Percentiles rank a stretch among this genome's conserved stretches.
These are phyloP conservation scores for Pseudogymnoascus sp. DNA, from an alignment of 2,329 filamentous ascomycete genomes.

Conservation along the genomic window DNA sequence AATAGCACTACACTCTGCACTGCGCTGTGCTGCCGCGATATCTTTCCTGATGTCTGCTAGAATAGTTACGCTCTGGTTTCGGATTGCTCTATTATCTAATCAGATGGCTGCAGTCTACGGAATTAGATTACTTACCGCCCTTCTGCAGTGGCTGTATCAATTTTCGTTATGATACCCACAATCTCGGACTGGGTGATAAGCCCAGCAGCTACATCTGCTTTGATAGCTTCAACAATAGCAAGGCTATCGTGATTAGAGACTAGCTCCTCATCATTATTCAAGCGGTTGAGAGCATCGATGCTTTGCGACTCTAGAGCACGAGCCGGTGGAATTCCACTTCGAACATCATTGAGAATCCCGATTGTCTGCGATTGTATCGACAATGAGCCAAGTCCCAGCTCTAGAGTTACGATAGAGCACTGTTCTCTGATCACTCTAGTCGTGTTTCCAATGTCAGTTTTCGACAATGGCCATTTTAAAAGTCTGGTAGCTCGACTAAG, in stretches of 20 bases:
- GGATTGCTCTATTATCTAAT: not conserved
- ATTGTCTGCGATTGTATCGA: not conserved
- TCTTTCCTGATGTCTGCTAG: not conserved
- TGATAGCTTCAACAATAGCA: not conserved
- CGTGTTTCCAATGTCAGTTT: not conserved
- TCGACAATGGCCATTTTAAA: not conserved
- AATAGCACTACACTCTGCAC: not conserved
- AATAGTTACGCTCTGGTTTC: not conserved
- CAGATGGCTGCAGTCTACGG: conserved; percentile 9
- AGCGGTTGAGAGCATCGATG: not conserved
- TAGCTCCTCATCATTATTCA: not conserved
- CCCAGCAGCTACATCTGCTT: not conserved
- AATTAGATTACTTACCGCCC: conserved; percentile 18
- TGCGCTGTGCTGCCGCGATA: conserved; percentile 6
- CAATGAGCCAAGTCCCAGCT: not conserved
- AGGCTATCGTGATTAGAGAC: not conserved
- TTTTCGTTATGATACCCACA: not conserved
- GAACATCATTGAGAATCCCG: not conserved
- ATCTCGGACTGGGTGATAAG: not conserved
- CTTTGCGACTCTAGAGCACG: not conserved
- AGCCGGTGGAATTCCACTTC: not conserved
- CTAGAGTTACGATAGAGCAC: not conserved
- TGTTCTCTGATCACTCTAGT: not conserved
- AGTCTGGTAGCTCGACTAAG: not conserved
- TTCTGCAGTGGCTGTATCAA: conserved; percentile 22